These are phyloP conservation scores for Schizosaccharomyces japonicus DNA, from an alignment of 805 yeast species.

Conservation along the genomic window DNA sequence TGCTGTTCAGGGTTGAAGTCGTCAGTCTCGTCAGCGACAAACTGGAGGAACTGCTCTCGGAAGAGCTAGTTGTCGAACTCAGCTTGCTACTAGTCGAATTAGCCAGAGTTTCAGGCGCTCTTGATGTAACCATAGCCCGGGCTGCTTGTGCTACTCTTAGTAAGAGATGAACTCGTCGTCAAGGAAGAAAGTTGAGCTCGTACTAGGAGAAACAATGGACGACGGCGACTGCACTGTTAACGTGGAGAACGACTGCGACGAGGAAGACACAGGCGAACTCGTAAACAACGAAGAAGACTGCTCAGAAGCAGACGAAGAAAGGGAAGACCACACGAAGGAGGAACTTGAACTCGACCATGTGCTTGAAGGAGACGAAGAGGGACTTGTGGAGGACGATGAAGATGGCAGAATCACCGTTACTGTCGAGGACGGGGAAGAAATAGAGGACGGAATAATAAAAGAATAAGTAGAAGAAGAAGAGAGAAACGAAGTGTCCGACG, in stretches of 20 bases:
- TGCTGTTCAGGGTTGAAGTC: too few species aligned
- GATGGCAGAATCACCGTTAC: conserved; percentile 9
- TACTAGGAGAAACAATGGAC: too few species aligned
- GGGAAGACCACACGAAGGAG: conserved; percentile 9
- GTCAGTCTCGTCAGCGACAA: too few species aligned
- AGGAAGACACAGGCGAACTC: conserved; percentile 9
- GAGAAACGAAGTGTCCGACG: conserved; percentile 10
- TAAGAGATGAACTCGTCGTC: too few species aligned
- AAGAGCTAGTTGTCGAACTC: too few species aligned
- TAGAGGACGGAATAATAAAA: conserved; percentile 11
- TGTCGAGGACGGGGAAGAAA: conserved; percentile 6
- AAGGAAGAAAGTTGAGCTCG: too few species aligned
- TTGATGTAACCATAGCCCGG: too few species aligned
- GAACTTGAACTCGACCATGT: neutral
- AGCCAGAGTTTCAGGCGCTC: too few species aligned
- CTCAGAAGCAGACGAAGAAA: conserved; percentile 13
- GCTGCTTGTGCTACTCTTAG: too few species aligned
- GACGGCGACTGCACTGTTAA: neutral
- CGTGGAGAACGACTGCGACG: neutral
- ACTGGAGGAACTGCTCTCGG: too few species aligned
- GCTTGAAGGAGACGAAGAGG: conserved; percentile 12
- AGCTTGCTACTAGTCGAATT: too few species aligned
- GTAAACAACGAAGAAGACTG: conserved; percentile 16
- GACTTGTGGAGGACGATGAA: conserved; percentile 6
- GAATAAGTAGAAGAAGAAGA: conserved; percentile 11